phyloP scores from a whole-genome alignment of 768 basidiomycete species.

The Mrakia frigida region DNA sequence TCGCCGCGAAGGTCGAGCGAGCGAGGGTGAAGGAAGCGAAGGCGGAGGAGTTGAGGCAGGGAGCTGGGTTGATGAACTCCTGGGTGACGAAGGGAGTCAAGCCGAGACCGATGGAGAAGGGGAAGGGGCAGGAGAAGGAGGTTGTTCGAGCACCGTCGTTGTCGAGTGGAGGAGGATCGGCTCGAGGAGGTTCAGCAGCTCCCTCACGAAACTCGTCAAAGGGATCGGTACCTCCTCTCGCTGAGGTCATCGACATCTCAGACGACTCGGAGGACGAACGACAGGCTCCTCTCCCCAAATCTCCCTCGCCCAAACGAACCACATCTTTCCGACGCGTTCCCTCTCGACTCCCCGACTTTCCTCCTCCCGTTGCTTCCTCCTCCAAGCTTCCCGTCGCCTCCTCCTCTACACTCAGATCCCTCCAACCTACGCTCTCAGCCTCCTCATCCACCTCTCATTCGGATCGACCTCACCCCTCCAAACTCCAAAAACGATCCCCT shows the following conservation, averaged over 20 bases:
- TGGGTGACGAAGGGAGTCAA: not conserved
- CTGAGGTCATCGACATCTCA: not conserved
- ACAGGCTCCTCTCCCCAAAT: not conserved
- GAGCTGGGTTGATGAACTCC: not conserved
- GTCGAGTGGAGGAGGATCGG: not conserved
- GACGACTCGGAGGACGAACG: not conserved
- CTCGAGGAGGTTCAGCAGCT: not conserved
- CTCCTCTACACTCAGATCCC: not conserved
- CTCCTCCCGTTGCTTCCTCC: not conserved
- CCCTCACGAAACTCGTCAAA: not conserved
- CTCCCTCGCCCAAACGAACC: not conserved
- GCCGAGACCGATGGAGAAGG: not conserved
- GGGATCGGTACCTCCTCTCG: not conserved
- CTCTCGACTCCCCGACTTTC: not conserved
- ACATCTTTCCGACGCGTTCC: not conserved
- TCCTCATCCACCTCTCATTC: not conserved
- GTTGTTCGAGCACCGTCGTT: not conserved
- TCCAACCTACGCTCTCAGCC: not conserved
- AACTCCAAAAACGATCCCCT: constrained; percentile 4
- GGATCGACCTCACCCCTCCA: not conserved
- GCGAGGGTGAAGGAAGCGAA: constrained; percentile 9
- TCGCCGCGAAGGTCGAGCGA: not conserved
- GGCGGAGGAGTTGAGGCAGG: not conserved
- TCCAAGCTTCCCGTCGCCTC: not conserved
- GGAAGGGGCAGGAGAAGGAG: constrained; percentile 17